Conservation (phyloP, 1,139 yeast species). For the Citeromyces hawaiiensis region DNA sequence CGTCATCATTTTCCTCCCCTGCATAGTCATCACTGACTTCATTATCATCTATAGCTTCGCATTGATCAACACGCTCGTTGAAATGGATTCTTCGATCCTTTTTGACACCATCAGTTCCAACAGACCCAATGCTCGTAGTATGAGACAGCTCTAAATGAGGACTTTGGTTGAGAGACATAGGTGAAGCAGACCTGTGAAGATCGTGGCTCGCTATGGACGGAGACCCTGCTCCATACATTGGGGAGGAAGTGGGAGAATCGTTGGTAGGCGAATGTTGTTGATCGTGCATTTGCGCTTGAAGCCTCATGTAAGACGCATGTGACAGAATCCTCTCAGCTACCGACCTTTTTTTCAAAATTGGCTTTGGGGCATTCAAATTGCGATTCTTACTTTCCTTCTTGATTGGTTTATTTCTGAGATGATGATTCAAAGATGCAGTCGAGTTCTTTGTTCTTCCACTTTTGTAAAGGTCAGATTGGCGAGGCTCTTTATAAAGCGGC, state of each 20-base stretch:
- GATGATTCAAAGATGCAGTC: constrained; percentile 2
- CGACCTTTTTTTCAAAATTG: constrained; percentile 1
- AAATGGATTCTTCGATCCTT: constrained; percentile 68
- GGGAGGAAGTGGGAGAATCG: not conserved
- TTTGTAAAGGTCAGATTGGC: constrained; percentile 7
- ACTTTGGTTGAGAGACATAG: constrained; percentile 11
- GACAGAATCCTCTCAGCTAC: constrained; percentile 17
- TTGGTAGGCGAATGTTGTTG: not conserved
- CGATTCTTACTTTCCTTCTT: not conserved
- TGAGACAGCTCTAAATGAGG: constrained; percentile 8
- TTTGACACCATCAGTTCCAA: constrained; percentile 8
- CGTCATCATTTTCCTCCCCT: constrained; percentile 16
- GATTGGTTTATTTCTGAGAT: not conserved
- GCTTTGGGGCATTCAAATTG: not conserved
- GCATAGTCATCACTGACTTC: constrained; percentile 16
- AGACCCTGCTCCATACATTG: not conserved
- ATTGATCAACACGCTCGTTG: constrained; percentile 86
- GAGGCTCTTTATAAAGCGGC: constrained; percentile 43
- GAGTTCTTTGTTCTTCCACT: constrained; percentile 6
- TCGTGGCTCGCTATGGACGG: constrained; percentile 7
- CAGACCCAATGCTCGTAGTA: not conserved
- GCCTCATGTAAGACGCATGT: constrained; percentile 38
- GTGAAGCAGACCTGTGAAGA: constrained; percentile 14
- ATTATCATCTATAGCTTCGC: constrained; percentile 48
- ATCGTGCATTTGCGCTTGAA: constrained; percentile 29